Evolutionary conservation across 2,329 filamentous ascomycete genomes (phyloP).

Genomic region (Cladorrhinum sp.): DNA sequence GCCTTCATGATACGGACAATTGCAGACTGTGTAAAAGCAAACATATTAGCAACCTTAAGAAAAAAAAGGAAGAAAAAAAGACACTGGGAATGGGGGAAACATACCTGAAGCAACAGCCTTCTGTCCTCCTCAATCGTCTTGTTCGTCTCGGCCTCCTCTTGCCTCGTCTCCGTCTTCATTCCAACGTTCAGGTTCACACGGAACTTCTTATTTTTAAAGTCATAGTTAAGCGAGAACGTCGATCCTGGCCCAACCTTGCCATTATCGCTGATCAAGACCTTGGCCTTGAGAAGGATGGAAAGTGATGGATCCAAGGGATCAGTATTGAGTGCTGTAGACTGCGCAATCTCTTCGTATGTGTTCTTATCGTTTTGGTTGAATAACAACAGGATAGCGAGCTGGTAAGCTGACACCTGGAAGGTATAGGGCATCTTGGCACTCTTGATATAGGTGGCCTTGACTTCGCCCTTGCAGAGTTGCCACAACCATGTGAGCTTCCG

Average conservation of each 20-base stretch:
- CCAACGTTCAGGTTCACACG: constrained; percentile 94
- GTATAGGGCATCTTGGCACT: constrained; percentile 87
- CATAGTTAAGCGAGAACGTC: constrained; percentile 80
- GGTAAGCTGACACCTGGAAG: constrained; percentile 95
- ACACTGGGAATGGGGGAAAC: constrained; percentile 30
- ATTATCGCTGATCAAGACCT: constrained; percentile 72
- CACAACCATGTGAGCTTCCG: constrained; percentile 97
- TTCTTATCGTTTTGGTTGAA: constrained; percentile 91
- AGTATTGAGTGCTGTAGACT: constrained; percentile 72
- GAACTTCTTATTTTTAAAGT: constrained; percentile 98
- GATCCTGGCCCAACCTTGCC: constrained; percentile 77
- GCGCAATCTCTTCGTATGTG: constrained; percentile 82
- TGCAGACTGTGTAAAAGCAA: constrained; percentile 64
- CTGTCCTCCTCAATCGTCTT: constrained; percentile 99
- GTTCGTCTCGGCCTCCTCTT: constrained; percentile 94
- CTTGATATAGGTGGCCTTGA: constrained; percentile 91
- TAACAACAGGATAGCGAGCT: constrained; percentile 91
- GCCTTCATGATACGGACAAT: constrained; percentile 99
- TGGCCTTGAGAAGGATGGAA: constrained; percentile 86
- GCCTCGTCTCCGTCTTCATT: constrained; percentile 93
- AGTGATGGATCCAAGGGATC: constrained; percentile 87
- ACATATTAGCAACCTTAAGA: constrained; percentile 18
- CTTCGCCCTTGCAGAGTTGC: constrained; percentile 96
- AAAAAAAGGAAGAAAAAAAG: background rate
- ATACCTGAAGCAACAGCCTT: constrained; percentile 92